Evolutionary conservation across 2,329 filamentous ascomycete species (phyloP).

Genomic region (Aspergillus transmontanensis): DNA sequence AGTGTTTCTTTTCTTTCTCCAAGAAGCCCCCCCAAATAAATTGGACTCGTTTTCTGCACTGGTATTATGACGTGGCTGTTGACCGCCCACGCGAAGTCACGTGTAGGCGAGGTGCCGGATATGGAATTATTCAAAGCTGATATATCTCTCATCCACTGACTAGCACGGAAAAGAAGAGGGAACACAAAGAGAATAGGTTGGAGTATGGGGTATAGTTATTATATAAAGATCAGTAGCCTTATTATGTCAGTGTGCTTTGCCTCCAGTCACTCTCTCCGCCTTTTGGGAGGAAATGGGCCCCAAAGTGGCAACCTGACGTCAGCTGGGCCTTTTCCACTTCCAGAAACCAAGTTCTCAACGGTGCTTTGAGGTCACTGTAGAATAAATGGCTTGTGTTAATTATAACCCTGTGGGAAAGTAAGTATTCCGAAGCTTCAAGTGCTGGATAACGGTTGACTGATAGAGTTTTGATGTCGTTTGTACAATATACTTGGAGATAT

Average conservation of each 20-base stretch:
- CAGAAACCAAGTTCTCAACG: conserved; percentile 1
- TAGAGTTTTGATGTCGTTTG: not conserved
- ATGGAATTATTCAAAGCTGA: not conserved
- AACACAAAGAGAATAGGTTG: not conserved
- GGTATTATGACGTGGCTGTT: not conserved
- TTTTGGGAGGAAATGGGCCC: not conserved
- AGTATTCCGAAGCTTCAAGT: not conserved
- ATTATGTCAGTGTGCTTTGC: not conserved
- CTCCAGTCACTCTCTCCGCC: not conserved
- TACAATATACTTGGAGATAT: not conserved
- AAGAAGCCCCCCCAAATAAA: not conserved
- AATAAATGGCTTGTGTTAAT: not conserved
- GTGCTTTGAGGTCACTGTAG: not conserved
- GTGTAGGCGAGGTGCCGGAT: not conserved
- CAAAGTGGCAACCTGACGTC: conserved; percentile 4
- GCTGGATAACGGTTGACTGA: not conserved
- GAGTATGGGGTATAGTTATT: not conserved
- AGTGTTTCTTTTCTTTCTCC: not conserved
- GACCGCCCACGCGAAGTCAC: not conserved
- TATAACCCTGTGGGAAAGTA: not conserved
- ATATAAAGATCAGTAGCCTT: not conserved
- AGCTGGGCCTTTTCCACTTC: not conserved
- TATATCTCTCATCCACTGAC: not conserved
- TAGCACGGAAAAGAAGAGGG: too few species aligned
- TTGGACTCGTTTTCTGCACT: not conserved